Evolutionary conservation across 306 rosid genomes (phyloP).

Genomic region (Corylus heterophylla): DNA sequence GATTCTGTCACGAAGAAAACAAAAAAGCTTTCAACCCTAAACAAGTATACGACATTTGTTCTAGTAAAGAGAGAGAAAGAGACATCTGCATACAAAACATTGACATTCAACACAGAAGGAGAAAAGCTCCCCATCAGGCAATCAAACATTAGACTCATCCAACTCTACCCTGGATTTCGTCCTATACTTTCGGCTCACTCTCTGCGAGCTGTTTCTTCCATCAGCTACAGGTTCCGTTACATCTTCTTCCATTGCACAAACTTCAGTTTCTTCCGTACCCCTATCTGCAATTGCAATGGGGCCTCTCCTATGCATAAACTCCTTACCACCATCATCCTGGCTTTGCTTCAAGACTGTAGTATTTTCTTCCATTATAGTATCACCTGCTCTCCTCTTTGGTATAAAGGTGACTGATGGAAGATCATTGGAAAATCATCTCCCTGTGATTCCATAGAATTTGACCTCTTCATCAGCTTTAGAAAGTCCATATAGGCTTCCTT

Average conservation of each 20-base stretch:
- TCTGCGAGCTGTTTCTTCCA: constrained; percentile 44
- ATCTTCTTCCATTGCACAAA: constrained; percentile 93
- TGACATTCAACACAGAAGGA: background rate
- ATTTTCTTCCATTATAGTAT: constrained; percentile 55
- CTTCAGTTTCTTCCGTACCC: constrained; percentile 47
- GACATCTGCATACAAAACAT: background rate
- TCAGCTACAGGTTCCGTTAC: constrained; percentile 44
- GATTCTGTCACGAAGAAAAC: too few species aligned
- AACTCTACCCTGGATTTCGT: constrained; percentile 41
- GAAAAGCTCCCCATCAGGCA: background rate
- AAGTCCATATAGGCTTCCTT: constrained; percentile 80
- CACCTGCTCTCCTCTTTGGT: constrained; percentile 74
- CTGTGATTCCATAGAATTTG: constrained; percentile 38
- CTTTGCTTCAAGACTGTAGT: constrained; percentile 41
- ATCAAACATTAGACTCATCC: constrained; percentile 41
- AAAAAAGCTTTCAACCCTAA: too few species aligned
- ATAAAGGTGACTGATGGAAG: constrained; percentile 65
- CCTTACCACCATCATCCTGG: constrained; percentile 45
- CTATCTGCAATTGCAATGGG: constrained; percentile 50
- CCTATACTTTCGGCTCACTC: constrained; percentile 65
- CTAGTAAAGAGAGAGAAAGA: too few species aligned
- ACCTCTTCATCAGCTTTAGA: constrained; percentile 45
- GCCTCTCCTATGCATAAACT: constrained; percentile 31
- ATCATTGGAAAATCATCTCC: constrained; percentile 44
- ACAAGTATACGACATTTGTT: background rate